Conservation (phyloP, 306 rosid genomes). For the Gillenia trifoliata region DNA sequence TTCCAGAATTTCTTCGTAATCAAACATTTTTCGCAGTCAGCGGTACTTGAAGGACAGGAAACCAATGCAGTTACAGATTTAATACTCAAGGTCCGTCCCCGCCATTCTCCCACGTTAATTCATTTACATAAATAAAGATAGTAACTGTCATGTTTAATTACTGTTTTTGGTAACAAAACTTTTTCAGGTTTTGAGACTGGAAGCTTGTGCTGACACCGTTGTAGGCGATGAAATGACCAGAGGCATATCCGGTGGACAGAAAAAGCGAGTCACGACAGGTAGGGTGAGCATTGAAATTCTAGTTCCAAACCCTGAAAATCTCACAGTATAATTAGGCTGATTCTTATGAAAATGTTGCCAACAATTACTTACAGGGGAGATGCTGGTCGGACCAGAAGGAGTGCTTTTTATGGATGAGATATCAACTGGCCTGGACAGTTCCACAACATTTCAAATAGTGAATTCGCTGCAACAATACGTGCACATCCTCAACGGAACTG, state of each 20-base stretch:
- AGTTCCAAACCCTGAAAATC: no score
- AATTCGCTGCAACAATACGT: constrained; percentile 36
- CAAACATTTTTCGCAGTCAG: constrained; percentile 15
- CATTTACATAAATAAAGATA: no score
- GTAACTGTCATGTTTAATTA: no score
- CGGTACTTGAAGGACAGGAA: constrained; percentile 28
- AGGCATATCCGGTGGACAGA: no score
- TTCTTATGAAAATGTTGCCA: no score
- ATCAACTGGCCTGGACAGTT: constrained; percentile 52
- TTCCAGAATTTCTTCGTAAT: neutral
- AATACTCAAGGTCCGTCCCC: constrained; percentile 31
- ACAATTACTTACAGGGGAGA: constrained; percentile 36
- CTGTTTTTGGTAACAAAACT: neutral
- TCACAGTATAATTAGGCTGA: no score
- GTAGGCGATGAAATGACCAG: constrained; percentile 34
- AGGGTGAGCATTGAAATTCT: constrained; percentile 37
- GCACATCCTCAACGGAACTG: constrained; percentile 46
- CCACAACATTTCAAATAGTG: constrained; percentile 54
- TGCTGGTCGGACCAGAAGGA: constrained; percentile 59
- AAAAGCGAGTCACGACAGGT: no score
- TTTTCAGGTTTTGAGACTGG: constrained; percentile 38
- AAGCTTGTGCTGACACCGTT: constrained; percentile 44
- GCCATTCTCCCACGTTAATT: no score
- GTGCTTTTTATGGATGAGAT: constrained; percentile 55
- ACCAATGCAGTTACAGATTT: constrained; percentile 38